These are phyloP conservation scores for Aciculoconidium aculeatum DNA, from an alignment of 805 yeast genomes.

Conservation along the genomic window DNA sequence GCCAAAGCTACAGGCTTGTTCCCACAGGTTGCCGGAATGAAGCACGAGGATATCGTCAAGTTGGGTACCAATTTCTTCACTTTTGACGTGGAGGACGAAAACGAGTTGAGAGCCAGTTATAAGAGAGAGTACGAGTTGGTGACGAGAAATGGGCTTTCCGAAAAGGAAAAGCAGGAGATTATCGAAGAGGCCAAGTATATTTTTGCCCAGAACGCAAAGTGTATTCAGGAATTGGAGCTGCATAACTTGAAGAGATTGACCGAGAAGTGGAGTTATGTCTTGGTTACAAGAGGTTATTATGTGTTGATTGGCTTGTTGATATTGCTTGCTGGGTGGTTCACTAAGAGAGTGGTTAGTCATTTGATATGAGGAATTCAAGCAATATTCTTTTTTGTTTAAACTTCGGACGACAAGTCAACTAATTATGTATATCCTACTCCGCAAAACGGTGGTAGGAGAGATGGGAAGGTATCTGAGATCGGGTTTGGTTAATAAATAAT, in stretches of 20 bases:
- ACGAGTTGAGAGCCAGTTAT: conserved; percentile 56
- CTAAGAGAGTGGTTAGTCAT: conserved; percentile 23
- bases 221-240: conserved; percentile 61
- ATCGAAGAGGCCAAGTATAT: conserved; percentile 63
- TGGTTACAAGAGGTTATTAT: conserved; percentile 48
- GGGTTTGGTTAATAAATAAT: no score
- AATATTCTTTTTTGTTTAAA: no score
- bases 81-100: conserved; percentile 65
- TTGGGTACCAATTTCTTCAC: conserved; percentile 67
- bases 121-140: conserved; percentile 74
- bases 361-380: conserved; percentile 3
- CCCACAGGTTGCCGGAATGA: conserved; percentile 64
- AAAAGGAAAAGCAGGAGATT: conserved; percentile 62
- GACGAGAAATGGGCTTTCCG: conserved; percentile 66
- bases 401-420: no score
- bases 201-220: conserved; percentile 54
- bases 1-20: conserved; percentile 64
- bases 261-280: conserved; percentile 48
- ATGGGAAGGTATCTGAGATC: no score
- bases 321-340: conserved; percentile 26
- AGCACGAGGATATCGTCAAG: conserved; percentile 55
- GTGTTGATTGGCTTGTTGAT: conserved; percentile 27
- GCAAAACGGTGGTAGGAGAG: no score
- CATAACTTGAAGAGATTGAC: conserved; percentile 57
- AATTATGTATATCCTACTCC: no score